Evolutionary conservation across 148 eudicot genomes (phyloP), one percentile per base, ranked within the genome.

Genomic region (Fagopyrum homotropicum): DNA sequence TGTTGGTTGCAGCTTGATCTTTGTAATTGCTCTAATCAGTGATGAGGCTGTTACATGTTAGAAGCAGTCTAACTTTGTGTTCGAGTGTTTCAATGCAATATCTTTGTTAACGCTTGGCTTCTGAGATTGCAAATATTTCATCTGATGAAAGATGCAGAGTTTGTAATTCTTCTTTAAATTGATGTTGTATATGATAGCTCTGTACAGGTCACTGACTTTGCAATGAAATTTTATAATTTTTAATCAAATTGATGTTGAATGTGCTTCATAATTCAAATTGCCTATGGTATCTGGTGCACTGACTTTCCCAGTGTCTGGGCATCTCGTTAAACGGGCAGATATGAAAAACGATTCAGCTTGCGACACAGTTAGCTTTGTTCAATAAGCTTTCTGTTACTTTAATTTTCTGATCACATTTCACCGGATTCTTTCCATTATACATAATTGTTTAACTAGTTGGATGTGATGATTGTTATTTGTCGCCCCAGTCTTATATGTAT

Each of bases 1-100:
- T 35, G 6, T 64, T 9, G 59, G n/a, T 77, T 48, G 22, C 43
- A 59, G 0, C 4, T 1, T 35, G 40, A 1, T 35, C 40, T 48
- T 79, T 0, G 5, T 74, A 9, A 52, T 16, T 8, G 9, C 11
- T 1, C 45, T 45, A 4, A 55, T 76, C 78, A 14, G 85, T 85
- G 90, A 87, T 87, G 90, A 87, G 86, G 72, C 69, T 72, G 75
- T 84, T 84, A 89, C 93, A 89, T 79, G 77, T 89, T 84, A 89
- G 93, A 80, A 76, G 87, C 72, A 48, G 10, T 81, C 75, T 69
- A 69, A 82, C 84, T 76, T 73, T 73, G 76, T 29, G 61, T 51
- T 83, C 77, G 74, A 75, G 61, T 82, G 72, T 35, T 75, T 82
- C 82, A 45, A 75, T 84, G 87, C 59, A 80, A 84, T 84, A 78